These are phyloP conservation scores for Magnusiomyces ingens DNA, from an alignment of 1,139 yeast species.

Conservation along the genomic window DNA sequence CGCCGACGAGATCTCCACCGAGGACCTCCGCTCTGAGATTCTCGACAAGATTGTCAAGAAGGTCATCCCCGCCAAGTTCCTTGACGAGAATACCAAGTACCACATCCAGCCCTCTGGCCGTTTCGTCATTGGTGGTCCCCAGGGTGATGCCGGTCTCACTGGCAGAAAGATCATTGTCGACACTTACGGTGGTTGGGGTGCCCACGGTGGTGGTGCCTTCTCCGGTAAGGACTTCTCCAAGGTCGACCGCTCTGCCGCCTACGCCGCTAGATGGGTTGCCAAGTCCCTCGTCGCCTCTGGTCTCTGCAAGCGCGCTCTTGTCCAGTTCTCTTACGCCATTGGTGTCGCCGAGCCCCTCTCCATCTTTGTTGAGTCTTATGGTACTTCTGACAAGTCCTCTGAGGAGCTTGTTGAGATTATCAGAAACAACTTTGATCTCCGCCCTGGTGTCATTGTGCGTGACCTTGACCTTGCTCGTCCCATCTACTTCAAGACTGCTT, in stretches of 20 bases:
- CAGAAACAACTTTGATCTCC: slow-evolving; percentile 90
- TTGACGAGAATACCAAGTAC: slow-evolving; percentile 92
- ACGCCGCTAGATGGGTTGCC: slow-evolving; percentile 99
- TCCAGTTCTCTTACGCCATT: slow-evolving; percentile 97
- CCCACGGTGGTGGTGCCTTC: slow-evolving; percentile 99
- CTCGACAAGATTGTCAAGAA: slow-evolving; percentile 75
- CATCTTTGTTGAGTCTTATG: slow-evolving; percentile 94
- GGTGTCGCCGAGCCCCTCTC: slow-evolving; percentile 99
- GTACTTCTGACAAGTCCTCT: slow-evolving; percentile 86
- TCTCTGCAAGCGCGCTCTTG: slow-evolving; percentile 94
- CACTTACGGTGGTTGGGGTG: slow-evolving; percentile 99
- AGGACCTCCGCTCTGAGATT: slow-evolving; percentile 75
- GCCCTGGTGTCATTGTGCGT: slow-evolving; percentile 98
- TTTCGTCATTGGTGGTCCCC: slow-evolving; percentile 99
- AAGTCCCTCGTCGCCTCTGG: slow-evolving; percentile 93
- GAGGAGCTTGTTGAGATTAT: slow-evolving; percentile 86
- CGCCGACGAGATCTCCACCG: slow-evolving; percentile 91
- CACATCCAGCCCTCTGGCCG: slow-evolving; percentile 99
- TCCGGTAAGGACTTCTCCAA: slow-evolving; percentile 99
- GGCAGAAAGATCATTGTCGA: slow-evolving; percentile 99
- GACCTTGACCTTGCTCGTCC: slow-evolving; percentile 98
- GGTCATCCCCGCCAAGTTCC: slow-evolving; percentile 83
- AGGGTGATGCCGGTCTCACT: slow-evolving; percentile 99
- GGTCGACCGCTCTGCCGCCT: slow-evolving; percentile 99
- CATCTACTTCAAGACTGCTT: slow-evolving; percentile 97